Evolutionary conservation across 805 yeast genomes (phyloP).

Genomic region (Saturnispora silvae): DNA sequence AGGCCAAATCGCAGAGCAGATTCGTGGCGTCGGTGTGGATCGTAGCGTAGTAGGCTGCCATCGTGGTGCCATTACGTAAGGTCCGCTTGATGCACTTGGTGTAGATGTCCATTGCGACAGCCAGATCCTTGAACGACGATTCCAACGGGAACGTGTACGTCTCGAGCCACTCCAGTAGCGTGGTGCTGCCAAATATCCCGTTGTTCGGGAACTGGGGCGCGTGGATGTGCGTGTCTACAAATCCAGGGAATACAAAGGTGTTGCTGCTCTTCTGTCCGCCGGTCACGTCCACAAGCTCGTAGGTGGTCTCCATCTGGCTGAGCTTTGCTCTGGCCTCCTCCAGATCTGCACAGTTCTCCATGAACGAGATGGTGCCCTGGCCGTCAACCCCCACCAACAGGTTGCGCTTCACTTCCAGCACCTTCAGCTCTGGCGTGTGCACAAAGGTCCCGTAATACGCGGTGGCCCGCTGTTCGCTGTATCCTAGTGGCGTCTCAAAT

Average conservation of each 20-base stretch:
- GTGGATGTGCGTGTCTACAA: slow-evolving; percentile 74
- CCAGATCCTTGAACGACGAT: slow-evolving; percentile 44
- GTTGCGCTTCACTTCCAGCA: slow-evolving; percentile 42
- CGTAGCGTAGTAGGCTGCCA: slow-evolving; percentile 87
- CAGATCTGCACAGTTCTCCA: slow-evolving; percentile 14
- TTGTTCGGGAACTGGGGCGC: slow-evolving; percentile 77
- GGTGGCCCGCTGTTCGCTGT: slow-evolving; percentile 19
- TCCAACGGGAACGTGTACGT: slow-evolving; percentile 88
- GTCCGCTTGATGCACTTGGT: slow-evolving; percentile 58
- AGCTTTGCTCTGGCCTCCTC: background rate
- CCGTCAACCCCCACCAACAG: slow-evolving; percentile 55
- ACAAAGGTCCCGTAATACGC: slow-evolving; percentile 61
- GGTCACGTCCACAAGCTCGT: slow-evolving; percentile 25
- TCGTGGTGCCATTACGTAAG: slow-evolving; percentile 74
- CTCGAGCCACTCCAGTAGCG: slow-evolving; percentile 81
- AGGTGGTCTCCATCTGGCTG: slow-evolving; percentile 19
- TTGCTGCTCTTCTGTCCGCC: too few species aligned
- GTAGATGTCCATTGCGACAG: slow-evolving; percentile 54
- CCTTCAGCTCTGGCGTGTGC: slow-evolving; percentile 56
- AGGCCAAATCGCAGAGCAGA: slow-evolving; percentile 61
- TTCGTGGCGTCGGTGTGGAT: slow-evolving; percentile 70
- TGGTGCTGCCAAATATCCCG: slow-evolving; percentile 77
- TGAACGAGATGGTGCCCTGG: slow-evolving; percentile 42
- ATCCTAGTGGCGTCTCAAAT: background rate
- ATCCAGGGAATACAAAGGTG: slow-evolving; percentile 71